phyloP scores from a whole-genome alignment of 257 asterid species.

The Solanum appendiculatum region DNA sequence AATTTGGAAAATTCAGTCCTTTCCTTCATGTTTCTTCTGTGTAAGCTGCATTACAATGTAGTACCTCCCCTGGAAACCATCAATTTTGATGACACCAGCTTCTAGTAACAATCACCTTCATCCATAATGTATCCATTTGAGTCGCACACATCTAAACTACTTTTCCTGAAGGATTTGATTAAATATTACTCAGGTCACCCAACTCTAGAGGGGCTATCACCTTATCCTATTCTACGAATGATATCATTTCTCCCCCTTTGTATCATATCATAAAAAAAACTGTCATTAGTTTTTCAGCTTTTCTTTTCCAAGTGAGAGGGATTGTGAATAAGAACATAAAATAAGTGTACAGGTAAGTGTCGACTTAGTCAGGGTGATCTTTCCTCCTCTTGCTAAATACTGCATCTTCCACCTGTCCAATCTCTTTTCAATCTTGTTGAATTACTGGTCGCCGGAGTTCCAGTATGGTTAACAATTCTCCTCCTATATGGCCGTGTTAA shows the following conservation, averaged over 20 bases:
- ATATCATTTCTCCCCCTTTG: background rate
- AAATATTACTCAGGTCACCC: background rate
- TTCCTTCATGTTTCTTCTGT: background rate
- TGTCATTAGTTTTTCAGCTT: background rate
- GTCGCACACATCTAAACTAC: background rate
- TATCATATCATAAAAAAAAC: background rate
- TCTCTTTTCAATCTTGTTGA: background rate
- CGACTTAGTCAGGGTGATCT: background rate
- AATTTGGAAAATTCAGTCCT: background rate
- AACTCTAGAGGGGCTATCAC: background rate
- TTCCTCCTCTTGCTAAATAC: background rate
- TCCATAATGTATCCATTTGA: background rate
- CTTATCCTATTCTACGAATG: background rate
- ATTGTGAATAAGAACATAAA: background rate
- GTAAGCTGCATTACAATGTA: background rate
- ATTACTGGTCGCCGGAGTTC: background rate
- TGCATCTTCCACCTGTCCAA: background rate
- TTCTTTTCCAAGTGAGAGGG: background rate
- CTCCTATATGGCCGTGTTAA: background rate
- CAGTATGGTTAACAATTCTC: background rate
- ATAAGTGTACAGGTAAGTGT: background rate
- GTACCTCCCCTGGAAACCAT: background rate
- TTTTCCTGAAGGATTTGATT: background rate
- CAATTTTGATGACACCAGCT: background rate
- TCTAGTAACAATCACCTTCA: background rate